phyloP scores from a whole-genome alignment of 192 early-diverging fungal genomes.

The Coemansia sp. region DNA sequence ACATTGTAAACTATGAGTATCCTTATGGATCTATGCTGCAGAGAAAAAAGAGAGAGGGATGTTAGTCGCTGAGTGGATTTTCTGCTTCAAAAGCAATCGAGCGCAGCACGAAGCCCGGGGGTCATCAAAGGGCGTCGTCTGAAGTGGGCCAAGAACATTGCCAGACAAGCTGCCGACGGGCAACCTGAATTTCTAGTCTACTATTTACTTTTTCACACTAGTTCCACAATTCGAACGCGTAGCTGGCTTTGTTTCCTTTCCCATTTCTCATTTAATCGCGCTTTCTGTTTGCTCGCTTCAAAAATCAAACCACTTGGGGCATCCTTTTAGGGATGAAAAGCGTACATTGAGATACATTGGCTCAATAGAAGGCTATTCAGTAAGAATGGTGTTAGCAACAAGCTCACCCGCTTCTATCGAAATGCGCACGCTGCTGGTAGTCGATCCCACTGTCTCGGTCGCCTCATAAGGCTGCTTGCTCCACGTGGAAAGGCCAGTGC shows the following conservation, averaged over 20 bases:
- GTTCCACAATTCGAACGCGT: not conserved
- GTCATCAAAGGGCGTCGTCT: slow-evolving; percentile 4
- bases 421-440: not conserved
- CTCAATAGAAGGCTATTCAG: not conserved
- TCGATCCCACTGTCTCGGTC: not conserved
- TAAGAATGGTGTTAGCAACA: not conserved
- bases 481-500: not conserved
- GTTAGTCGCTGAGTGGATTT: too few species aligned
- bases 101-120: not conserved
- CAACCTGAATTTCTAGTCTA: slow-evolving; percentile 12
- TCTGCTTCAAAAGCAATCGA: too few species aligned
- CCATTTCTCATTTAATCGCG: not conserved
- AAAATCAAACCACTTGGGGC: too few species aligned
- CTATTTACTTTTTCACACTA: slow-evolving; percentile 6
- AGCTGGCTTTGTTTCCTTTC: not conserved
- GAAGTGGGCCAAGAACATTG: not conserved
- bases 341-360: too few species aligned
- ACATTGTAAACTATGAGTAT: too few species aligned
- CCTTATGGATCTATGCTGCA: too few species aligned
- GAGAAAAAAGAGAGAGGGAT: too few species aligned
- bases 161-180: not conserved
- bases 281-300: too few species aligned
- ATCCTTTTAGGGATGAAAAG: too few species aligned
- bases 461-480: not conserved
- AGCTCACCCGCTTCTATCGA: not conserved